Evolutionary conservation across 2,329 filamentous ascomycete species (phyloP), one percentile per base, ranked within the genome.

Genomic region (Stagonosporopsis cucurbitacearum): DNA sequence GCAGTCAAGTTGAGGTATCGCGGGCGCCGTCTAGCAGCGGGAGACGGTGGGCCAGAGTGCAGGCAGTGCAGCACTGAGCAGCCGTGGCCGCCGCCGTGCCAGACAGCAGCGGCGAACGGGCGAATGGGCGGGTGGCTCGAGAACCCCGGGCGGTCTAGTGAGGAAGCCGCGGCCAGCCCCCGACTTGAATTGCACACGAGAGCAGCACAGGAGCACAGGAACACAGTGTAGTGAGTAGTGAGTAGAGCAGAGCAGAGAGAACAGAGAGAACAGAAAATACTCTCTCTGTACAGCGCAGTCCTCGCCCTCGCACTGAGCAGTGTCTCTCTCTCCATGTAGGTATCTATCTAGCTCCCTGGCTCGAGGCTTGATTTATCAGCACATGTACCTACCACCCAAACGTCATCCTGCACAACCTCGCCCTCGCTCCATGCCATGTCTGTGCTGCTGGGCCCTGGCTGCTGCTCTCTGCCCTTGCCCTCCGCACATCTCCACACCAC

Each of bases 331-430:
- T n/a, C n/a, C n/a, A n/a, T n/a, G n/a, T n/a, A n/a, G n/a, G n/a
- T n/a, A n/a, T n/a, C n/a, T n/a, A n/a, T n/a, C n/a, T n/a, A n/a
- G n/a, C n/a, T n/a, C n/a, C n/a, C n/a, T n/a, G n/a, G n/a, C n/a
- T n/a, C n/a, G n/a, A n/a, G n/a, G n/a, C 54, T 61, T 58, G 63
- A 71, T 71, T 71, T 70, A 67, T 71, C 66, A 71, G 68, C 68
- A 69, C 45, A 23, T 9, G 9, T 37, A 37, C n/a, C 58, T 44
- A 26, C 52, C 35, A n/a, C 33, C n/a, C 46, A 25, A 43, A 63
- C 63, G 58, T 67, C 61, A 63, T 62, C 51, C 51, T 54, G 48
- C 52, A 11, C 44, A 17, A 19, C 23, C n/a, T 48, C 44, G 40
- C 40, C 23, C n/a, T 48, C 44, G 40, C 40, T 30, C 42, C 39